Base-by-base conservation (phyloP, 345 rosid species). In the Linum tenue region DNA sequence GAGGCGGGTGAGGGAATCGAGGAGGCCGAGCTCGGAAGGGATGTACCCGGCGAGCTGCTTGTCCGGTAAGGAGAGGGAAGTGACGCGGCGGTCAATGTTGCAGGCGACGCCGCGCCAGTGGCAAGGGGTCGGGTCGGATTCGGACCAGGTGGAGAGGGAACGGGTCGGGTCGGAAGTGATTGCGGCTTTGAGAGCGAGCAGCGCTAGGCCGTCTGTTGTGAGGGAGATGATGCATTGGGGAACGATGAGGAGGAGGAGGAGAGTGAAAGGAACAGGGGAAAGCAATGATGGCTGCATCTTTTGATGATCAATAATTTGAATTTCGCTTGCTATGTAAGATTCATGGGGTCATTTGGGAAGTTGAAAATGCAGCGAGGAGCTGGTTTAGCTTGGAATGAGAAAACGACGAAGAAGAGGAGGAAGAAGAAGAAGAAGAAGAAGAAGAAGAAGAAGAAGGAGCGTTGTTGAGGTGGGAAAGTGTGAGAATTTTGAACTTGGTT, bases 121-220 rank as follows among this genome's bases (percentile, higher is more conserved):
- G 65, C 99, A 94, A 0, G 99, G 99, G 7, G 79, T 83, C 2
- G 72, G 44, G 74, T 94, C 99, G 4, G 85, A 80, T 39, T 88
- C 95, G 2, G 81, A 76, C 99, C 99, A 94, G 0, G 90, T 78
- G 15, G 61, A 61, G 51, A 90, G 79, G 4, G 74, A 62, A 15
- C 76, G 74, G 64, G 89, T 75, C 31, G 97, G 97, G 77, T 94
- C 99, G 5, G 77, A 22, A 0, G 70, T 57, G 56, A 88, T 70
- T 50, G 97, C 97, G 11, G 86, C 84, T 74, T 88, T 94, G 59
- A 94, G 89, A 65, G 99, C 95, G 1, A 94, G 84, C 8, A 94
- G 94, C 14, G 97, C 84, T 9, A 94, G 81, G 8, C 99, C 99
- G 67, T 94, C 99, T 7, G 78, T 76, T 65, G 70, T 90, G 59